A percentile compares a stretch with the other conserved stretches of the same genome.
Conservation (phyloP, 345 rosid genomes). For the Acer yangbiense region DNA sequence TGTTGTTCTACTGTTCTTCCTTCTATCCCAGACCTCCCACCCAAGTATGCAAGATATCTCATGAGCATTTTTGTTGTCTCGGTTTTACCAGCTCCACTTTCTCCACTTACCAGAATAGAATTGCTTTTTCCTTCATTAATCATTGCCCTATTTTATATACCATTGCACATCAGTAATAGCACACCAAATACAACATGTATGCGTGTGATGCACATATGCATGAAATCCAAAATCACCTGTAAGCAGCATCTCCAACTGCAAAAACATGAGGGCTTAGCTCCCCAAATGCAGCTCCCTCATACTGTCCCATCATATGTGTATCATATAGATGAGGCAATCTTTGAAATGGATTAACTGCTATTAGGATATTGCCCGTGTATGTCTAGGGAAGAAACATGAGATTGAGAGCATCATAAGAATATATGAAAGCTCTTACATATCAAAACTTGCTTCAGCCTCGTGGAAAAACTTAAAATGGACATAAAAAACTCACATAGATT, state of each 20-base stretch:
- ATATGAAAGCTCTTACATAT: slow-evolving; percentile 16
- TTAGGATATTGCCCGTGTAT: slow-evolving; percentile 86
- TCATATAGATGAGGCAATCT: slow-evolving; percentile 89
- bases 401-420: slow-evolving; percentile 24
- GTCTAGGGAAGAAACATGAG: slow-evolving; percentile 51
- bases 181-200: background rate
- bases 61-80: slow-evolving; percentile 98
- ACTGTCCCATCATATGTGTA: slow-evolving; percentile 95
- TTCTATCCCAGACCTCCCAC: slow-evolving; percentile 93
- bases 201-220: background rate
- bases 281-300: slow-evolving; percentile 76
- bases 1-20: slow-evolving; percentile 96
- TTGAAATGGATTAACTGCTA: slow-evolving; percentile 93
- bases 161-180: slow-evolving; percentile 33
- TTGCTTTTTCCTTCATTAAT: slow-evolving; percentile 86
- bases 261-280: slow-evolving; percentile 96
- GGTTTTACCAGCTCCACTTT: slow-evolving; percentile 98
- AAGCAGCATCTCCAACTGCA: slow-evolving; percentile 93
- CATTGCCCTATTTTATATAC: slow-evolving; percentile 67
- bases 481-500: slow-evolving; percentile 62
- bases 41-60: slow-evolving; percentile 89
- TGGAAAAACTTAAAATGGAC: slow-evolving; percentile 7
- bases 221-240: slow-evolving; percentile 45
- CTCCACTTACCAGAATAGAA: slow-evolving; percentile 95
- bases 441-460: slow-evolving; percentile 13